Evolutionary conservation across 257 asterid genomes (phyloP), one percentile per base, ranked within the genome.

Genomic region (Gentiana dahurica): DNA sequence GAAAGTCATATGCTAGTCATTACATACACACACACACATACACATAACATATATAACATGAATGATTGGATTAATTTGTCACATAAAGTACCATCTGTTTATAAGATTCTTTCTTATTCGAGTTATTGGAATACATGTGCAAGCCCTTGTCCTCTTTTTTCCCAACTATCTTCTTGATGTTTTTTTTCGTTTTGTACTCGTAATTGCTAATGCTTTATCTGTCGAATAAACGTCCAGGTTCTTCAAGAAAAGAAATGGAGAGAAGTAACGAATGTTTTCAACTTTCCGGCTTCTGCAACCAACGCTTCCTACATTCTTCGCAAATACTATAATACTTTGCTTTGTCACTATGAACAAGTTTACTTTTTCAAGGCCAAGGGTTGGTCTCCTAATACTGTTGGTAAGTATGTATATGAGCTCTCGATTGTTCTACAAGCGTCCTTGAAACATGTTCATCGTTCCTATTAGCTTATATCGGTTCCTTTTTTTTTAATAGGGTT

Each of bases 241-340:
- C 53, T 85, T 58, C 68, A 64, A 70, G 93, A 85, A 32, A 83
- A 69, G 63, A 87, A 65, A 62, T 91, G 98, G 98, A 87, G 75
- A 71, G 95, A 91, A 48, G 78, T 87, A 33, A 83, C 87, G 2
- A 61, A 76, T 3, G 79, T 63, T 66, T 91, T 91, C 71, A 74
- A 65, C 66, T 91, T 91, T 58, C 95, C 95, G 3, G 67, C 90
- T 5, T 81, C 97, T 1, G 98, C 98, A 1, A 91, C 97, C 32
- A 91, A 91, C 38, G 96, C 97, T 38, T 87, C 97, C 6, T 91
- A 76, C 24, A 72, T 91, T 64, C 88, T 91, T 32, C 83, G 98
- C 59, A 91, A 91, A 70, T 85, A 87, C 39, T 91, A 85, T 45
- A 50, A 75, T 41, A 80, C 94, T 0, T 65, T 91, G 73, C 84